Evolutionary conservation across 2,329 filamentous ascomycete genomes (phyloP).

Genomic region (Achaetomium macrosporum): DNA sequence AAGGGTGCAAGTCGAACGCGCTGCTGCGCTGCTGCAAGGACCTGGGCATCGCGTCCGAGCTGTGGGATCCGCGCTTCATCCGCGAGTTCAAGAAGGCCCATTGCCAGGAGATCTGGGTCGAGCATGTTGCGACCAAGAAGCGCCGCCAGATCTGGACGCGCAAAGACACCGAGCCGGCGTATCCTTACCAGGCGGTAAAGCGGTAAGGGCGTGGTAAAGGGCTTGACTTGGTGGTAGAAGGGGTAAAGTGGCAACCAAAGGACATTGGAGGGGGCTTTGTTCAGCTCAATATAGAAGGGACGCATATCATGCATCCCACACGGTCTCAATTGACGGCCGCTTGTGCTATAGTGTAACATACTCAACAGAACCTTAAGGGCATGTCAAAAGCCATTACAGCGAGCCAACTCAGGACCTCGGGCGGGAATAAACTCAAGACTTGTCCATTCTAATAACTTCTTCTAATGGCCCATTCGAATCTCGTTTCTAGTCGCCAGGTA

Average conservation of each 20-base stretch:
- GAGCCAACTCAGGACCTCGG: too few species aligned
- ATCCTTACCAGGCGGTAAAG: conserved; percentile 47
- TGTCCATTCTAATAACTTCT: too few species aligned
- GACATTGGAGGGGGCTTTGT: background rate
- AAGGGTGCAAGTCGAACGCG: conserved; percentile 96
- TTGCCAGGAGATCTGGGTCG: conserved; percentile 79
- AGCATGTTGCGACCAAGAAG: conserved; percentile 82
- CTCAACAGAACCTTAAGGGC: background rate
- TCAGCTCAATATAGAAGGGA: background rate
- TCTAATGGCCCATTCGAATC: too few species aligned
- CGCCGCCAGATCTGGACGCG: conserved; percentile 80
- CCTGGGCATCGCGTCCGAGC: conserved; percentile 84
- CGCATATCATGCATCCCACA: background rate
- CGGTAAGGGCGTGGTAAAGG: background rate
- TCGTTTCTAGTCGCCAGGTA: too few species aligned
- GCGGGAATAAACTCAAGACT: too few species aligned
- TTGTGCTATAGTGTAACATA: background rate
- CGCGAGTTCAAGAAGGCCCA: conserved; percentile 70
- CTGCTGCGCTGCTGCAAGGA: conserved; percentile 99
- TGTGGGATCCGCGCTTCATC: conserved; percentile 94
- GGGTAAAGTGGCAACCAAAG: too few species aligned
- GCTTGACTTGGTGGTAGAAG: background rate
- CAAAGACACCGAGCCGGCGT: conserved; percentile 70
- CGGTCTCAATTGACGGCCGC: background rate
- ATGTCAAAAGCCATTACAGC: too few species aligned